These are phyloP conservation scores for Limnanthes douglasii DNA, from an alignment of 345 rosid species.

Conservation along the genomic window DNA sequence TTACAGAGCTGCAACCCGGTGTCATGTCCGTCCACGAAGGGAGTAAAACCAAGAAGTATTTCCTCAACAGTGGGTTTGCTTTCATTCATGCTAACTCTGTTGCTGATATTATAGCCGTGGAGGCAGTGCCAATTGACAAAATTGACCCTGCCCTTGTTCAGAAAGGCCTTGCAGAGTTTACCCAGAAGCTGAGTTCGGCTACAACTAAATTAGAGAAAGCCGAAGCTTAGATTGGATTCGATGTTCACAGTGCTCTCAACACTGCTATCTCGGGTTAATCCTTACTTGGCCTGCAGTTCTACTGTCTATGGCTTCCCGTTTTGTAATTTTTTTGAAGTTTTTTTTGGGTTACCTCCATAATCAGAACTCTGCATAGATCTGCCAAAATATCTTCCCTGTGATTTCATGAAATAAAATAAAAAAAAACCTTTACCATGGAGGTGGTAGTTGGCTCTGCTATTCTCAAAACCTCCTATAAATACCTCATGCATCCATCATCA, in stretches of 20 bases:
- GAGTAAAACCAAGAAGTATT: slow-evolving; percentile 51
- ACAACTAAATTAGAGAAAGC: slow-evolving; percentile 68
- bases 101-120: slow-evolving; percentile 58
- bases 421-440: no score
- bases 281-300: no score
- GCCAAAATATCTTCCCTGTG: no score
- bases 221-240: slow-evolving; percentile 78
- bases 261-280: slow-evolving; percentile 43
- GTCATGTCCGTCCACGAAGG: slow-evolving; percentile 82
- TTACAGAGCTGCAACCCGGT: slow-evolving; percentile 87
- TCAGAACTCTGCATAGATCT: no score
- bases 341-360: no score
- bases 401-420: no score
- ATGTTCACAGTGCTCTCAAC: slow-evolving; percentile 66
- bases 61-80: slow-evolving; percentile 81
- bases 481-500: no score
- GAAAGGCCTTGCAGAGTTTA: slow-evolving; percentile 75
- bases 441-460: no score
- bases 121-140: slow-evolving; percentile 60
- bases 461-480: no score
- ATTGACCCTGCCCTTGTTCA: slow-evolving; percentile 65
- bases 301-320: no score
- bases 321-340: no score
- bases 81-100: slow-evolving; percentile 72
- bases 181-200: slow-evolving; percentile 60